Conservation (phyloP, 495 filamentous ascomycete genomes). For the Hyphodiscus hymeniophilus region DNA sequence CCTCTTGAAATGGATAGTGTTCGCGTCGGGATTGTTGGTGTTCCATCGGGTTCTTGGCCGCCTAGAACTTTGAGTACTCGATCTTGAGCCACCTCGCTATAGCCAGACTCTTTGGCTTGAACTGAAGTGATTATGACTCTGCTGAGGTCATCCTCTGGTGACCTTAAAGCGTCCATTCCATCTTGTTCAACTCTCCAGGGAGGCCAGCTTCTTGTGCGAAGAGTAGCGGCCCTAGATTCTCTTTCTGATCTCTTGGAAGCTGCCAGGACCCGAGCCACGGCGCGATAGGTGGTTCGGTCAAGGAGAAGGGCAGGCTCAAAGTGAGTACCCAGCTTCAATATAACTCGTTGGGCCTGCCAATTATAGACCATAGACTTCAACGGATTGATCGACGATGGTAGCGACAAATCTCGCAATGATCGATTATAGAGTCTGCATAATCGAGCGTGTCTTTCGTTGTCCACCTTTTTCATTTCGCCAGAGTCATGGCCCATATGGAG, state of each 20-base stretch:
- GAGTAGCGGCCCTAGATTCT: conserved; percentile 14
- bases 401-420: conserved; percentile 9
- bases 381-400: conserved; percentile 17
- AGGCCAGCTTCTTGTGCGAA: conserved; percentile 19
- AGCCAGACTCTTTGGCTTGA: conserved; percentile 13
- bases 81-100: conserved; percentile 5
- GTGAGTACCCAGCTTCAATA: conserved; percentile 11
- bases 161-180: conserved; percentile 22
- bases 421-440: conserved; percentile 11
- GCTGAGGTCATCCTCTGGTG: conserved; percentile 19
- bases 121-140: conserved; percentile 12
- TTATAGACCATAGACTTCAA: conserved; percentile 18
- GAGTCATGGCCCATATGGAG: neutral
- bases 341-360: conserved; percentile 19
- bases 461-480: neutral
- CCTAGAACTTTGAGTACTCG: conserved; percentile 14
- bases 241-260: conserved; percentile 17
- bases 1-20: conserved; percentile 12
- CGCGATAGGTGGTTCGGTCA: conserved; percentile 17
- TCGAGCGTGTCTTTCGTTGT: neutral
- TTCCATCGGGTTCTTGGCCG: conserved; percentile 20
- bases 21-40: conserved; percentile 23
- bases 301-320: conserved; percentile 17
- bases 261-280: conserved; percentile 14
- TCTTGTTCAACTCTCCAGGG: conserved; percentile 23